Conservation (phyloP, 2,329 filamentous ascomycete species). For the Fonsecaea multimorphosa region DNA sequence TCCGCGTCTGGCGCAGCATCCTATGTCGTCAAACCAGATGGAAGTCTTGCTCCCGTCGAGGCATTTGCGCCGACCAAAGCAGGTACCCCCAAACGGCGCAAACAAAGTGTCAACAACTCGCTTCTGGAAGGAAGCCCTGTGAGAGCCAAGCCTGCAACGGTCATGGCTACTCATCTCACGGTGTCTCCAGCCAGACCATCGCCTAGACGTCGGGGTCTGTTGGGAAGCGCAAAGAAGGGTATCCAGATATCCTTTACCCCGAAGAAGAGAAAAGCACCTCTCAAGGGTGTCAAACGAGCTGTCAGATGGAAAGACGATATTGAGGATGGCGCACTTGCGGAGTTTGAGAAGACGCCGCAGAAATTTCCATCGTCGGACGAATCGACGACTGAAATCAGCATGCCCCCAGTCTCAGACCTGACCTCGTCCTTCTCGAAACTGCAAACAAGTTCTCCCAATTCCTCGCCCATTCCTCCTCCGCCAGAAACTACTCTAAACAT, state of each 20-base stretch:
- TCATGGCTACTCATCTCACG: constrained; percentile 42
- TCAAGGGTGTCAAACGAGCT: constrained; percentile 67
- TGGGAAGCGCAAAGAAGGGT: constrained; percentile 67
- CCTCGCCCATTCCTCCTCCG: constrained; percentile 63
- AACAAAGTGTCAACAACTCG: constrained; percentile 45
- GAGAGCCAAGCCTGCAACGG: constrained; percentile 51
- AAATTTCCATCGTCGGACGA: constrained; percentile 56
- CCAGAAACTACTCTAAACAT: constrained; percentile 64
- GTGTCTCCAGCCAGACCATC: constrained; percentile 75
- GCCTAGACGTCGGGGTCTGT: constrained; percentile 77
- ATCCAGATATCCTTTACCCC: constrained; percentile 74
- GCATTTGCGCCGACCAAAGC: constrained; percentile 72
- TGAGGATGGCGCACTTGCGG: constrained; percentile 81
- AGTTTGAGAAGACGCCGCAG: constrained; percentile 89
- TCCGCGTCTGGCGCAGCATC: constrained; percentile 75
- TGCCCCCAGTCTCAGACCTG: constrained; percentile 61
- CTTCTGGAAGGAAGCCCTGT: constrained; percentile 55
- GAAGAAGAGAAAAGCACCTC: constrained; percentile 73
- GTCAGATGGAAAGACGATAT: constrained; percentile 95
- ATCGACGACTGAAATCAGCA: constrained; percentile 60
- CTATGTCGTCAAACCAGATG: constrained; percentile 90
- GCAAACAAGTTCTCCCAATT: constrained; percentile 51
- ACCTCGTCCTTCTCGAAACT: constrained; percentile 45
- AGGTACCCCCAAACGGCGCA: constrained; percentile 77
- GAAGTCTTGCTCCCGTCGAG: constrained; percentile 61